These are phyloP conservation scores for Odontarrhena argentea DNA, from an alignment of 345 rosid genomes.

Conservation along the genomic window DNA sequence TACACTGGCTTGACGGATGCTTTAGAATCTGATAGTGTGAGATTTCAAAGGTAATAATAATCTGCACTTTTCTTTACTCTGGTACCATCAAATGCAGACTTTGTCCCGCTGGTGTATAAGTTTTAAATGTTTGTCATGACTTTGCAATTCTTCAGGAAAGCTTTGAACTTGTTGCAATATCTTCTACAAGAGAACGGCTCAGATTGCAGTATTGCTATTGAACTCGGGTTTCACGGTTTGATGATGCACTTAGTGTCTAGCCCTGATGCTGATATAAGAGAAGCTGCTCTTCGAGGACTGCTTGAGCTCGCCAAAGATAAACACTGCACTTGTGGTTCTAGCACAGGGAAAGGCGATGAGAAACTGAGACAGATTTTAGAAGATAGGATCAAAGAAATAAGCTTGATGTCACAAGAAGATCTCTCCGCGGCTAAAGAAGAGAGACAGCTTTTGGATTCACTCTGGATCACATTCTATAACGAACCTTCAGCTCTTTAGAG, in stretches of 20 bases:
- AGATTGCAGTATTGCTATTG: conserved; percentile 55
- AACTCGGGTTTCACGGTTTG: conserved; percentile 64
- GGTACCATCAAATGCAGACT: background rate
- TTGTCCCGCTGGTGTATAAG: background rate
- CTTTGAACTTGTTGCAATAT: conserved; percentile 80
- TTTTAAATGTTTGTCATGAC: background rate
- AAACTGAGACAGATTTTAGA: conserved; percentile 65
- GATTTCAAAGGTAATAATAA: conserved; percentile 75
- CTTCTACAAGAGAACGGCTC: conserved; percentile 66
- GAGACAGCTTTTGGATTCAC: conserved; percentile 68
- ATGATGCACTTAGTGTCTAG: conserved; percentile 79
- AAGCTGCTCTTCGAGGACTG: conserved; percentile 72
- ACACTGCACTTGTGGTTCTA: conserved; percentile 35
- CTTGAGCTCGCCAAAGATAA: conserved; percentile 62
- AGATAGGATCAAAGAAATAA: conserved; percentile 61
- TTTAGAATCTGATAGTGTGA: conserved; percentile 62
- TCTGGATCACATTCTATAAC: conserved; percentile 61
- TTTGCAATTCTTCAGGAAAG: conserved; percentile 62
- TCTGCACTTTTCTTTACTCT: background rate
- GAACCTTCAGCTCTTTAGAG: conserved; percentile 63
- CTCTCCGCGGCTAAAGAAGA: conserved; percentile 71
- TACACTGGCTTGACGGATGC: conserved; percentile 77
- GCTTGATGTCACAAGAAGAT: conserved; percentile 72
- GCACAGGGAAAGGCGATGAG: conserved; percentile 46
- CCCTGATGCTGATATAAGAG: conserved; percentile 65